These are phyloP conservation scores for Eutypa lata DNA, from an alignment of 2,329 filamentous ascomycete genomes.

Conservation along the genomic window DNA sequence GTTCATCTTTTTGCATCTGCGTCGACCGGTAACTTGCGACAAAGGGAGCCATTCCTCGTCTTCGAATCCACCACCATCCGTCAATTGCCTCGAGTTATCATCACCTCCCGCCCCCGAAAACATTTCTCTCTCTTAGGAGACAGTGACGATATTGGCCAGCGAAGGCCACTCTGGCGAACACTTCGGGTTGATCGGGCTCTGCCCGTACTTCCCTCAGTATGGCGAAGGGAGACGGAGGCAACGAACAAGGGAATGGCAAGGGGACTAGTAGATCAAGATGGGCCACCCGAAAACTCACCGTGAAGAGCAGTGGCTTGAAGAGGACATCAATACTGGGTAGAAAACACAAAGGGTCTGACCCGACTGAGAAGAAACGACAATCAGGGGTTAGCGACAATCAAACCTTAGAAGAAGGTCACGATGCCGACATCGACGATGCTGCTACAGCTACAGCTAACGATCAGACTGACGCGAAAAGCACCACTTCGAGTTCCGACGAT, in stretches of 20 bases:
- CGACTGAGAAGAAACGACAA: constrained; percentile 68
- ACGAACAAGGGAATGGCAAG: constrained; percentile 31
- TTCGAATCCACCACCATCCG: not conserved
- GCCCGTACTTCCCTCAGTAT: constrained; percentile 37
- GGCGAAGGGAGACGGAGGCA: constrained; percentile 30
- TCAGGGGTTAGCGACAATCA: constrained; percentile 31
- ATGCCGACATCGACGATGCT: constrained; percentile 10
- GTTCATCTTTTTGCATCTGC: not conserved
- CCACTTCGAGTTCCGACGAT: constrained; percentile 35
- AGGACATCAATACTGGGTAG: constrained; percentile 79
- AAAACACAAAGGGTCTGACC: constrained; percentile 58
- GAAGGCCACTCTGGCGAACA: constrained; percentile 39
- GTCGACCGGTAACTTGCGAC: not conserved
- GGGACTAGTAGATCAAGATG: constrained; percentile 82
- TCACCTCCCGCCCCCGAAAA: not conserved
- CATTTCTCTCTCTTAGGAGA: not conserved
- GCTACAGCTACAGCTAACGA: constrained; percentile 29
- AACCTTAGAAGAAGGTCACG: constrained; percentile 24
- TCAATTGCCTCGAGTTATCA: constrained; percentile 3
- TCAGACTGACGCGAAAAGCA: constrained; percentile 33
- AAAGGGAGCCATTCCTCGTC: not conserved
- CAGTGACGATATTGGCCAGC: constrained; percentile 19
- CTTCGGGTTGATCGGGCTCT: constrained; percentile 40
- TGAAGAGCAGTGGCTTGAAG: constrained; percentile 74
- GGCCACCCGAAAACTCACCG: constrained; percentile 86